These are phyloP conservation scores for Orbilia ellipsospora DNA, from an alignment of 2,329 filamentous ascomycete genomes.

Conservation along the genomic window DNA sequence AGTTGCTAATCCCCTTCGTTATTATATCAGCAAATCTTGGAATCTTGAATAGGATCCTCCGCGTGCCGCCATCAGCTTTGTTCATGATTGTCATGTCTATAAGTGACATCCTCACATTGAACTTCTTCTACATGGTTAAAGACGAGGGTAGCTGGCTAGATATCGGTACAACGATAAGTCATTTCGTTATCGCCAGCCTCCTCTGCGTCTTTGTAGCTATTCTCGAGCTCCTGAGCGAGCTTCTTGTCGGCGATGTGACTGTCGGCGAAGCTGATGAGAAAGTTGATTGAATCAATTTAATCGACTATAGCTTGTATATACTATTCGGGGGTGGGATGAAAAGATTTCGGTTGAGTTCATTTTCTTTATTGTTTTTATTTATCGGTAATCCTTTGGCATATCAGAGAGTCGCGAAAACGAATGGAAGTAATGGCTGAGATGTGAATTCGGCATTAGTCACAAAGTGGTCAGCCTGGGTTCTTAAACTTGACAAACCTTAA, in stretches of 20 bases:
- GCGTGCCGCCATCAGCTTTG: conserved; percentile 83
- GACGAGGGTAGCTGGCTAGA: conserved; percentile 98
- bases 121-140: conserved; percentile 97
- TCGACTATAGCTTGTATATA: conserved; percentile 1
- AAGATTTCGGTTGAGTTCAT: no score
- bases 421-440: no score
- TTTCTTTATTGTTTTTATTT: no score
- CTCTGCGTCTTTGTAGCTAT: conserved; percentile 90
- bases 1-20: conserved; percentile 92
- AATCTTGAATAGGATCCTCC: conserved; percentile 84
- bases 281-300: conserved; percentile 1
- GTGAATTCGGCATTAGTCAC: no score
- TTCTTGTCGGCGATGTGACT: conserved; percentile 83
- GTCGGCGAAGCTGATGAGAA: conserved; percentile 64
- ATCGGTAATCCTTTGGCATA: no score
- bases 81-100: conserved; percentile 96
- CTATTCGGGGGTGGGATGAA: not conserved
- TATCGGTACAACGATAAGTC: conserved; percentile 95
- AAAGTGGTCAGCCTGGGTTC: no score
- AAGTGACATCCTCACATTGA: conserved; percentile 88
- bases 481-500: no score
- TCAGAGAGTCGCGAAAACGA: no score
- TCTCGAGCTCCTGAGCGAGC: conserved; percentile 84
- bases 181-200: conserved; percentile 91
- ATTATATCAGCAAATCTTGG: conserved; percentile 94